Evolutionary conservation across 495 filamentous ascomycete genomes (phyloP).

Genomic region (Immersiella caudata): DNA sequence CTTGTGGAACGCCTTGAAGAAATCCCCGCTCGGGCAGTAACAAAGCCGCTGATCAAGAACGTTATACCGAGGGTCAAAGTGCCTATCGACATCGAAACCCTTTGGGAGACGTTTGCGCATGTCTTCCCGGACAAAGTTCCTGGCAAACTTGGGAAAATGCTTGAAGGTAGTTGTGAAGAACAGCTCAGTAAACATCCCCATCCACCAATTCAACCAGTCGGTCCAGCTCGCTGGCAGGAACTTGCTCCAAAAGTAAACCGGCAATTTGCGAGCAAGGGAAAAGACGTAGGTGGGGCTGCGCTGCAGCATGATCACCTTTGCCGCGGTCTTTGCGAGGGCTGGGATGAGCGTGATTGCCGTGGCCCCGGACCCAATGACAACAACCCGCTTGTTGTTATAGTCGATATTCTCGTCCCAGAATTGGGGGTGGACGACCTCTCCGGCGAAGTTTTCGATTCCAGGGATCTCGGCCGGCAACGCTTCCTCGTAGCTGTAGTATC

Average conservation of each 20-base stretch:
- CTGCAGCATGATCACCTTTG: conserved; percentile 60
- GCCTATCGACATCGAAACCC: conserved; percentile 59
- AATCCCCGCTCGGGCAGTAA: conserved; percentile 71
- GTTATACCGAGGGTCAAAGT: conserved; percentile 72
- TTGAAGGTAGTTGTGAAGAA: conserved; percentile 33
- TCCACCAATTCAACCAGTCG: conserved; percentile 41
- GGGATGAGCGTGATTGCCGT: conserved; percentile 62
- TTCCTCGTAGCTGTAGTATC: conserved; percentile 69
- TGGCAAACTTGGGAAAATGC: conserved; percentile 55
- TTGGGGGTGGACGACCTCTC: conserved; percentile 62
- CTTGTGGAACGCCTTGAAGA: conserved; percentile 62
- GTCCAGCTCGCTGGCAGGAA: conserved; percentile 46
- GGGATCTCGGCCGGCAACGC: conserved; percentile 60
- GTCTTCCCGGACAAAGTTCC: conserved; percentile 46
- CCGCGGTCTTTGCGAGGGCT: conserved; percentile 50
- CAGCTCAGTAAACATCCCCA: conserved; percentile 34
- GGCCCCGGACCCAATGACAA: conserved; percentile 61
- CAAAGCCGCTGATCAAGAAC: conserved; percentile 78
- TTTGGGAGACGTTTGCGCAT: conserved; percentile 56
- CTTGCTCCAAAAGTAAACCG: conserved; percentile 32
- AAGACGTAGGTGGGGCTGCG: conserved; percentile 62
- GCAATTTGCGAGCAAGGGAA: conserved; percentile 48
- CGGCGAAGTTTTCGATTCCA: conserved; percentile 60
- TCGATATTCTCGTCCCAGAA: conserved; percentile 61
- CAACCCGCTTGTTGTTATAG: conserved; percentile 53